Conservation (phyloP, 2,329 filamentous ascomycete genomes). For the Emergomyces pasteurianus region DNA sequence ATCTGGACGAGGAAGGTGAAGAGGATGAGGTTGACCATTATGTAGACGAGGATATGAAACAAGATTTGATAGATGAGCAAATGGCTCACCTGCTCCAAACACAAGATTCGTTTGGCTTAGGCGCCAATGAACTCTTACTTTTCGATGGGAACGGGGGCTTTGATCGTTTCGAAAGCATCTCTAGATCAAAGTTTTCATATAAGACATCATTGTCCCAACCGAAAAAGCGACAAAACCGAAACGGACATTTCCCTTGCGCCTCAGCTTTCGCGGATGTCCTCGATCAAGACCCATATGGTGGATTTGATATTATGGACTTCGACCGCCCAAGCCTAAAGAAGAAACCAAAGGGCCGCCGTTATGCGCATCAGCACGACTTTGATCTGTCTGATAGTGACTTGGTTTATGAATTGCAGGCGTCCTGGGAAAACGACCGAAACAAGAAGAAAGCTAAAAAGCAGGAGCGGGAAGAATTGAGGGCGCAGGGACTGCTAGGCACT, state of each 20-base stretch:
- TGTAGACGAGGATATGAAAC: slow-evolving; percentile 17
- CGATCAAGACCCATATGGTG: slow-evolving; percentile 50
- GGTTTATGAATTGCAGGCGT: slow-evolving; percentile 44
- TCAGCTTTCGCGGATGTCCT: slow-evolving; percentile 46
- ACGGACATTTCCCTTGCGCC: slow-evolving; percentile 40
- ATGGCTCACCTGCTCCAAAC: slow-evolving; percentile 50
- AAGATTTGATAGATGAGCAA: slow-evolving; percentile 45
- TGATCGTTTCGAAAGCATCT: not conserved
- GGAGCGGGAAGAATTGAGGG: slow-evolving; percentile 56
- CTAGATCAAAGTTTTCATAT: not conserved
- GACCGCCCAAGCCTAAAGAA: slow-evolving; percentile 55
- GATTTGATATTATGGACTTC: slow-evolving; percentile 79
- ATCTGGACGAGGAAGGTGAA: slow-evolving; percentile 19
- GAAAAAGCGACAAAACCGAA: slow-evolving; percentile 13
- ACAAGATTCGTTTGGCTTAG: slow-evolving; percentile 52
- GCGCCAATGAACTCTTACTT: slow-evolving; percentile 46
- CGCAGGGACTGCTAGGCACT: slow-evolving; percentile 51
- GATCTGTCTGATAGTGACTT: slow-evolving; percentile 56
- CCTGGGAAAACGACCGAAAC: slow-evolving; percentile 56
- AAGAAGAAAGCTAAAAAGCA: slow-evolving; percentile 61
- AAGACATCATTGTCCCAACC: not conserved
- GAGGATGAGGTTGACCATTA: slow-evolving; percentile 23
- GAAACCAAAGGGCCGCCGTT: slow-evolving; percentile 50
- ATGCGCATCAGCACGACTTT: slow-evolving; percentile 36
- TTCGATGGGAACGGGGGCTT: slow-evolving; percentile 28